These are phyloP conservation scores for Apiospora marii DNA, from an alignment of 2,329 filamentous ascomycete species.

Conservation along the genomic window DNA sequence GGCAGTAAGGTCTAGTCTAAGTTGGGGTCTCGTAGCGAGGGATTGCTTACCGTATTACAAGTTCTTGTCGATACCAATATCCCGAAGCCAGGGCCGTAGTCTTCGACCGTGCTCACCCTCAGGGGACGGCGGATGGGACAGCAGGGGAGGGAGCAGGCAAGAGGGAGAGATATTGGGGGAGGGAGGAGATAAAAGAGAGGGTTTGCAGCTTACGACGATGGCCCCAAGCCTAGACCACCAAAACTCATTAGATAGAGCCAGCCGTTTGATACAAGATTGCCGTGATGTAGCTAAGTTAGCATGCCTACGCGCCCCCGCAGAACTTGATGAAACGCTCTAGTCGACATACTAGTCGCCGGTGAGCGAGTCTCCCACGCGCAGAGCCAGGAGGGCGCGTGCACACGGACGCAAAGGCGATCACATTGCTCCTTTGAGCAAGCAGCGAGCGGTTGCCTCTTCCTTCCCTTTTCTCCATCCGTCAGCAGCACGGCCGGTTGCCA, in stretches of 20 bases:
- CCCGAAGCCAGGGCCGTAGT: neutral
- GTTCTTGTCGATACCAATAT: neutral
- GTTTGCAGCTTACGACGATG: constrained; percentile 6
- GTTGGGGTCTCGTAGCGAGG: neutral
- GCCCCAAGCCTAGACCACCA: neutral
- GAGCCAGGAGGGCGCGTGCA: neutral
- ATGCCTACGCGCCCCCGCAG: no score
- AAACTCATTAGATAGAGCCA: no score
- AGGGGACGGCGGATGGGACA: neutral
- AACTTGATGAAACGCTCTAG: neutral
- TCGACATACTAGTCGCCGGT: neutral
- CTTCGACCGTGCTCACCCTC: neutral
- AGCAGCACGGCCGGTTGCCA: constrained; percentile 9
- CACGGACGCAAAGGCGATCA: constrained; percentile 19
- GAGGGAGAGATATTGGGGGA: neutral
- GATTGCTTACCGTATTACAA: neutral
- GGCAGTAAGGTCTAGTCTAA: neutral
- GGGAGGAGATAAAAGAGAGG: neutral
- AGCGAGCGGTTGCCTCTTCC: neutral
- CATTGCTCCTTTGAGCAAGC: constrained; percentile 4
- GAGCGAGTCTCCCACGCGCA: neutral
- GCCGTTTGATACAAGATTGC: no score
- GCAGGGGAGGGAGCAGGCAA: neutral
- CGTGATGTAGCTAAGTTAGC: no score
- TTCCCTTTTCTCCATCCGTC: neutral